Percentiles rank a stretch among this genome's conserved stretches.
These are phyloP conservation scores for Melianthus villosus DNA, from an alignment of 441 rosid genomes.

Conservation along the genomic window DNA sequence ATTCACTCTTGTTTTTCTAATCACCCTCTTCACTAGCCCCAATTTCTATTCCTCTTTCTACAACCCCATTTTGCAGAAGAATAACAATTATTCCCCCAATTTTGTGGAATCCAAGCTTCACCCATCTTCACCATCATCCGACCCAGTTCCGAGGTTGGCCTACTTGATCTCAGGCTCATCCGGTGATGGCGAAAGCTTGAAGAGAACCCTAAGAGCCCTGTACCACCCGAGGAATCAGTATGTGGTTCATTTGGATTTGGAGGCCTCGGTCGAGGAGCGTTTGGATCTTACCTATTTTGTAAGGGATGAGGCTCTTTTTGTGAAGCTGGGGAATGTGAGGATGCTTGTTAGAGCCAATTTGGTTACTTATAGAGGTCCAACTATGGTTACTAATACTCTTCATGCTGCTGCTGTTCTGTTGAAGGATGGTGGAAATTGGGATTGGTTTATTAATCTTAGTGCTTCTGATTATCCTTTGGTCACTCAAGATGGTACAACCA, in stretches of 20 bases:
- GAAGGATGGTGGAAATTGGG: constrained; percentile 80
- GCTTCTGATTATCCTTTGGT: constrained; percentile 92
- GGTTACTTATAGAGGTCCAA: constrained; percentile 90
- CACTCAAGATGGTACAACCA: constrained; percentile 75
- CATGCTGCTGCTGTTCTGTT: constrained; percentile 76
- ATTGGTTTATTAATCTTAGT: constrained; percentile 89
- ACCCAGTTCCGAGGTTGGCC: constrained; percentile 85
- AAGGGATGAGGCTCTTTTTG: constrained; percentile 58
- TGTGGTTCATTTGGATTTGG: constrained; percentile 82
- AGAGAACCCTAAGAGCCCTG: constrained; percentile 91
- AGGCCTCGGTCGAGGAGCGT: constrained; percentile 84
- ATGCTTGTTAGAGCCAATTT: constrained; percentile 83
- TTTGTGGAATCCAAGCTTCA: too few species aligned
- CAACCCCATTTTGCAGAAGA: too few species aligned
- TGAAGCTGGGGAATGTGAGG: constrained; percentile 69
- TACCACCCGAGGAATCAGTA: constrained; percentile 96
- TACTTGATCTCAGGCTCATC: constrained; percentile 87
- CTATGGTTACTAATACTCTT: constrained; percentile 82
- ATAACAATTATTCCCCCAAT: too few species aligned
- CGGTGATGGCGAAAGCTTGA: constrained; percentile 80
- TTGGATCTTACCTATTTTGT: constrained; percentile 52
- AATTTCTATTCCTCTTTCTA: too few species aligned
- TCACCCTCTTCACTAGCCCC: too few species aligned
- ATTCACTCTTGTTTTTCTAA: too few species aligned
- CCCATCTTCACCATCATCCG: too few species aligned